Percentiles rank a stretch among this genome's conserved stretches.
Evolutionary conservation across 805 yeast species (phyloP).

Genomic region (Torulaspora quercuum): DNA sequence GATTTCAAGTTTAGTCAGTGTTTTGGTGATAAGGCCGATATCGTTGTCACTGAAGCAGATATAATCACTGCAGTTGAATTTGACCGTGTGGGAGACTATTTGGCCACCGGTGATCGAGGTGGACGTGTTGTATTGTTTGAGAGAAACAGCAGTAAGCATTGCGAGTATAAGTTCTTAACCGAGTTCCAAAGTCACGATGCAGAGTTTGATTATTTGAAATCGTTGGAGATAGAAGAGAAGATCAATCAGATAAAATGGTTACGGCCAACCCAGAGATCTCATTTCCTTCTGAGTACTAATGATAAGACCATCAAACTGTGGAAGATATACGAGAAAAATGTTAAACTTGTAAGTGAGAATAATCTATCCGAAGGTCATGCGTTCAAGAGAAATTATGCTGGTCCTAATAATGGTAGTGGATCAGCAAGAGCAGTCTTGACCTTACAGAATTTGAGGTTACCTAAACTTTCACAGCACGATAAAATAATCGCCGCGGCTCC

Average conservation of each 20-base stretch:
- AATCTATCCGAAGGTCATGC: constrained; percentile 54
- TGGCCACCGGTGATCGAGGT: constrained; percentile 98
- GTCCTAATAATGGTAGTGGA: constrained; percentile 18
- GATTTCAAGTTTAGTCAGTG: constrained; percentile 84
- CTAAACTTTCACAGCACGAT: constrained; percentile 89
- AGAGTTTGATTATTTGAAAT: constrained; percentile 93
- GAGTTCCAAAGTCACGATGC: constrained; percentile 99
- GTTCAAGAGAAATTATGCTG: constrained; percentile 11
- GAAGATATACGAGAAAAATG: constrained; percentile 90
- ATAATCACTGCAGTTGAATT: constrained; percentile 96
- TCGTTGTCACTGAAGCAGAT: constrained; percentile 95
- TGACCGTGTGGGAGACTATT: constrained; percentile 87
- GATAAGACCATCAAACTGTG: constrained; percentile 98
- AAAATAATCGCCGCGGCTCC: constrained; percentile 94
- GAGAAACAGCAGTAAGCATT: constrained; percentile 69
- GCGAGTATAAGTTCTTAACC: constrained; percentile 93
- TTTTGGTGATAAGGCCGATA: constrained; percentile 98
- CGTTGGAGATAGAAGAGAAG: constrained; percentile 95
- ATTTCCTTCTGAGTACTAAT: constrained; percentile 84
- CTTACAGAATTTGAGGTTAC: constrained; percentile 59
- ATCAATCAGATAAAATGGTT: constrained; percentile 98
- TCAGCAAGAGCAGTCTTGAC: constrained; percentile 37
- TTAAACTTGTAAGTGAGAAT: constrained; percentile 88
- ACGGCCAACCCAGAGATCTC: constrained; percentile 81
- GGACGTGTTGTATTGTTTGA: constrained; percentile 96